Base-by-base conservation (phyloP, 2,329 filamentous ascomycete species). In the Podosphaera xanthii region DNA sequence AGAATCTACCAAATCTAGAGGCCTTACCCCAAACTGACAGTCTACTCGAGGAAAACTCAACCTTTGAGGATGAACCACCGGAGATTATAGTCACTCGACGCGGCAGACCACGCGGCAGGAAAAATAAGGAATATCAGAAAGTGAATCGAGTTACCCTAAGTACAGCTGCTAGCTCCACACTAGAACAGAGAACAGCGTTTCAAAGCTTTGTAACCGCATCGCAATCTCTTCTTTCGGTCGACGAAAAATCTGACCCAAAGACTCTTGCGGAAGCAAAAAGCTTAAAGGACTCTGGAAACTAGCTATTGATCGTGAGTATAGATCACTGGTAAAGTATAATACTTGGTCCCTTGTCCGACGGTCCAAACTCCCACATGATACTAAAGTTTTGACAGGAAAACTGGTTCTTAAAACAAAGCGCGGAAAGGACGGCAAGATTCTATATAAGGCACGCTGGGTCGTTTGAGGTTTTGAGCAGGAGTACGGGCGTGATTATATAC, bases 251-350 rank as follows among this genome's bases (percentile, higher is more conserved):
- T 33, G 54, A 42, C 38, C 54, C 54, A 30, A 57, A 42, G n/a
- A 42, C 36, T 57, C 54, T 57, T 6, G 54, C 38, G n/a, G 54
- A 57, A 44, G 54, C 36, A 30, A 57, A 31, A 36, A 57, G 54
- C 38, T 5, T 10, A 7, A 57, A 44, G 3, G 54, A 57, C 22
- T 57, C 5, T 44, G n/a, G 54, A 44, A 30, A 33, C 5, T 30
- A 12, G 54, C 54, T 8, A 44, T 57, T 42, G 35, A 57, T 42
- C 6, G 12, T 44, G n/a, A 57, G 14, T 57, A 57, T 42, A 57
- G 36, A 57, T 57, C 35, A 4, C 35, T 57, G 9, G 31, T 36
- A 52, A 31, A 3, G 7, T 2, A 52, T 4, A 8, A 31, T 1
- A 52, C 48, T 4, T 52, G 48, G n/a, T 52, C 48, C 3, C 48